Base-by-base conservation (phyloP, 768 basidiomycete species). In the Mycena rosella region DNA sequence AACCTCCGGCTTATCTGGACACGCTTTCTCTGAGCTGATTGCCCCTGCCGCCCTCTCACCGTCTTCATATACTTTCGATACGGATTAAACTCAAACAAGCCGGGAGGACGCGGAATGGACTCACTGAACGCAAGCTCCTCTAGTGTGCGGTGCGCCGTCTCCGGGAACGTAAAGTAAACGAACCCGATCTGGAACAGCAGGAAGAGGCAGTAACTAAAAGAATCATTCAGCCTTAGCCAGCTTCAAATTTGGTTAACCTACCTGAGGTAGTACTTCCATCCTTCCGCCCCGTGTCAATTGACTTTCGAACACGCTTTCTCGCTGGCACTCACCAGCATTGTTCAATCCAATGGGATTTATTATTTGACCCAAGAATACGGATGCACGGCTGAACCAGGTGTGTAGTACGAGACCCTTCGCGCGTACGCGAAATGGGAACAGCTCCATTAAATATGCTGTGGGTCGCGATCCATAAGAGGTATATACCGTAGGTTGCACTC, bases 111-210 rank as follows among this genome's bases (percentile, higher is more conserved):
- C 34, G 42, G 22, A n/a, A 54, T 18, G 1, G 55, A 47, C 63
- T 26, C 30, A 65, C 63, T 15, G 17, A 65, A 65, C 2, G 63
- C 57, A 49, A 65, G 63, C 55, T 65, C 63, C 45, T 65, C 63
- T 40, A 65, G 44, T 9, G 63, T 65, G 15, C 40, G 56, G 20
- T 49, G 9, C 13, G 63, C 27, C 5, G 57, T 65, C 24, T 65
- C 63, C 30, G 63, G 63, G 49, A 65, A 65, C 40, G 45, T 26
- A 15, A 52, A 59, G n/a, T 52, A 65, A 29, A 65, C 45, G 63
- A 65, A 58, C 24, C 34, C 63, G 5, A 44, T 18, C 42, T 65
- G 56, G 20, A 58, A 44, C 5, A 30, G 11, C 17, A 65, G 34
- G 20, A 49, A 32, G 10, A 65, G 29, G 38, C 48, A 52, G 17